phyloP scores from a whole-genome alignment of 179 eudicot genomes.

The Beta lomatogona region DNA sequence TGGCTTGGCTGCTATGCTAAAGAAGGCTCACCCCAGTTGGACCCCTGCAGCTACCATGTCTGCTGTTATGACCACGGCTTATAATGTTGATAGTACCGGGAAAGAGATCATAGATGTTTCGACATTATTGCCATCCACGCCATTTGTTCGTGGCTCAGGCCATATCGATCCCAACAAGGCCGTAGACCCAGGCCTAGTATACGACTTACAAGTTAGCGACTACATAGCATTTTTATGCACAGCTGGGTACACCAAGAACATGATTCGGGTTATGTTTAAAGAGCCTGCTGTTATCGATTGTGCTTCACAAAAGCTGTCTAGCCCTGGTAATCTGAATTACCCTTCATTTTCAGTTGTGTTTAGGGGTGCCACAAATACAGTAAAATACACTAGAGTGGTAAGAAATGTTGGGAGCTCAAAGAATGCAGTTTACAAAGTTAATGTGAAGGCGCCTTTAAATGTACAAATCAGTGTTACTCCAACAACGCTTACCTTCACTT shows the following conservation, averaged over 20 bases:
- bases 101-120: conserved; percentile 59
- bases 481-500: conserved; percentile 53
- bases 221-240: conserved; percentile 66
- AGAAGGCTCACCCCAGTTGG: conserved; percentile 73
- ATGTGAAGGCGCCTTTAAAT: conserved; percentile 56
- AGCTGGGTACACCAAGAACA: conserved; percentile 55
- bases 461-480: conserved; percentile 73
- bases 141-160: conserved; percentile 73
- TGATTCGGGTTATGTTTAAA: conserved; percentile 53
- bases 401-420: conserved; percentile 63
- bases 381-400: conserved; percentile 67
- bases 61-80: conserved; percentile 84
- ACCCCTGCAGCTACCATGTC: conserved; percentile 83
- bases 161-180: conserved; percentile 80
- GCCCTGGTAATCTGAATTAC: conserved; percentile 77
- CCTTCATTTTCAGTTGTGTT: conserved; percentile 83
- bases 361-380: conserved; percentile 28
- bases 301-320: conserved; percentile 31
- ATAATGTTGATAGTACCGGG: conserved; percentile 53
- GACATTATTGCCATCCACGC: conserved; percentile 54
- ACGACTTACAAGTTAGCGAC: conserved; percentile 46
- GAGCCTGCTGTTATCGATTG: conserved; percentile 55
- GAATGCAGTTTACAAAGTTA: conserved; percentile 54
- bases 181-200: conserved; percentile 69
- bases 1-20: conserved; percentile 77